Evolutionary conservation across 495 filamentous ascomycete species (phyloP).

Genomic region (Hypoxylon lenormandii): DNA sequence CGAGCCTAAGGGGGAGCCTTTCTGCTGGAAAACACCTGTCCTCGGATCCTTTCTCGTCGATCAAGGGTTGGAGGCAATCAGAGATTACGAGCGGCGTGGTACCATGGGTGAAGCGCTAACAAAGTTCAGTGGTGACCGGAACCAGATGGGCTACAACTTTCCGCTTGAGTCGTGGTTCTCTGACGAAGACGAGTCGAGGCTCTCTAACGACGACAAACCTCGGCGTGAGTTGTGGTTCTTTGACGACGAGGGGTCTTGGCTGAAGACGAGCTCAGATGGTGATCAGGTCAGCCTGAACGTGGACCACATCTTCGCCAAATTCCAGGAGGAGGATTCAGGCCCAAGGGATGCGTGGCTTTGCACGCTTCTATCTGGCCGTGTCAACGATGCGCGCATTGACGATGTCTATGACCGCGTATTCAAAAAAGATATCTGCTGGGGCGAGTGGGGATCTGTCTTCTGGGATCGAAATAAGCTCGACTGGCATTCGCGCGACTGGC

Average conservation of each 20-base stretch:
- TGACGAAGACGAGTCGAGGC: not conserved
- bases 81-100: not conserved
- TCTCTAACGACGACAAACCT: constrained; percentile 6
- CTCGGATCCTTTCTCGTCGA: not conserved
- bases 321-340: constrained; percentile 2
- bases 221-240: not conserved
- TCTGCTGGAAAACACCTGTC: not conserved
- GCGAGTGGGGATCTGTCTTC: constrained; percentile 18
- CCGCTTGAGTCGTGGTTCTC: no score
- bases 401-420: not conserved
- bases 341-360: constrained; percentile 17
- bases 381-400: not conserved
- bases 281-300: constrained; percentile 1
- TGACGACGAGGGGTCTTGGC: constrained; percentile 13
- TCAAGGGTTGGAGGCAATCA: not conserved
- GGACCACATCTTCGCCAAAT: not conserved
- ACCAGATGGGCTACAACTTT: no score
- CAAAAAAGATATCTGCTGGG: no score
- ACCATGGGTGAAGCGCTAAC: no score
- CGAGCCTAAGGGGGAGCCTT: no score
- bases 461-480: constrained; percentile 23
- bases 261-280: not conserved
- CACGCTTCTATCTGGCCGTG: not conserved
- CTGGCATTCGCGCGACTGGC: not conserved
- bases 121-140: no score